Conservation (phyloP, 495 filamentous ascomycete species). For the Penicillium alfredii region DNA sequence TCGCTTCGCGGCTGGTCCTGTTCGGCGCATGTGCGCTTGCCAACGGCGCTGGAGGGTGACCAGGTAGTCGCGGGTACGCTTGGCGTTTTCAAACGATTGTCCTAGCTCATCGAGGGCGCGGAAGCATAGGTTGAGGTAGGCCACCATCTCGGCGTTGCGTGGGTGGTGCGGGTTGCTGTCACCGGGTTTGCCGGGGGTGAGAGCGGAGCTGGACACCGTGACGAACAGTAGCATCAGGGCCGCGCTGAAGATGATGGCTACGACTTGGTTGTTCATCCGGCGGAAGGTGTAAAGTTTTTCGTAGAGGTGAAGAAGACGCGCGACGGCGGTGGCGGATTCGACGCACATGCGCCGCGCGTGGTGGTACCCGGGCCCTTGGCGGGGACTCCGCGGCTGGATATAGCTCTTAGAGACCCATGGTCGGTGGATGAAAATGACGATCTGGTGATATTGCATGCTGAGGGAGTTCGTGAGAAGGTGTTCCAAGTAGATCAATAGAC, state of each 20-base stretch:
- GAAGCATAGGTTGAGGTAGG: constrained; percentile 44
- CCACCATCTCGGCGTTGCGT: constrained; percentile 37
- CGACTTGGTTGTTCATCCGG: constrained; percentile 46
- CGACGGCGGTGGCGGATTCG: constrained; percentile 41
- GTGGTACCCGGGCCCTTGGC: constrained; percentile 40
- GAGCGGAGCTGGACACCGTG: constrained; percentile 35
- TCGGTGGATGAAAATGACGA: constrained; percentile 45
- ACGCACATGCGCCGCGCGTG: constrained; percentile 45
- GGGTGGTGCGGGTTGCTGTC: constrained; percentile 22
- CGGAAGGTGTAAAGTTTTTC: constrained; percentile 46
- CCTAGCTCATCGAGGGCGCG: constrained; percentile 42
- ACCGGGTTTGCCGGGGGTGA: constrained; percentile 16
- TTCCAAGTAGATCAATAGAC: too few species aligned
- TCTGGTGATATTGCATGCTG: constrained; percentile 51
- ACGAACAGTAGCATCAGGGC: constrained; percentile 45
- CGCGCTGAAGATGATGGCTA: constrained; percentile 47
- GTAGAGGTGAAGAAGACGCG: constrained; percentile 42
- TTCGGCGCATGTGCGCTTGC: constrained; percentile 42
- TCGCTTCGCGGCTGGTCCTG: constrained; percentile 31
- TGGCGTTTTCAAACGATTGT: constrained; percentile 44
- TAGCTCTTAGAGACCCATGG: constrained; percentile 47
- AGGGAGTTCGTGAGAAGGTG: constrained; percentile 2
- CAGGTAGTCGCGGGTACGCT: constrained; percentile 40
- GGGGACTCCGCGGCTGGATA: constrained; percentile 40
- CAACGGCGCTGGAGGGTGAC: constrained; percentile 43